A percentile compares a stretch with the other conserved stretches of the same genome.
Conservation (phyloP, 169 alveolate genomes). For the Eimeria maxima region DNA sequence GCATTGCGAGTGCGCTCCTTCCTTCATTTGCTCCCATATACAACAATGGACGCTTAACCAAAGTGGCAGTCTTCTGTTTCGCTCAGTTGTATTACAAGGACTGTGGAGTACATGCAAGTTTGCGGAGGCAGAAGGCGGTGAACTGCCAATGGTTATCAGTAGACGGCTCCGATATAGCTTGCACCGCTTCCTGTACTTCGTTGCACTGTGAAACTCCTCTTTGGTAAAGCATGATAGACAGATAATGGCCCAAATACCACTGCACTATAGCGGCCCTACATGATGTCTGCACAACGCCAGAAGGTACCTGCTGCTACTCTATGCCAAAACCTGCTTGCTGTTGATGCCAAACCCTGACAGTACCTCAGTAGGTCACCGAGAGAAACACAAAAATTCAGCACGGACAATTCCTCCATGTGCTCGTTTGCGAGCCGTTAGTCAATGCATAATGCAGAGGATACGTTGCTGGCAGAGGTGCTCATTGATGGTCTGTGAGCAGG, state of each 20-base stretch:
- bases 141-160: too few species aligned
- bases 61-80: neutral
- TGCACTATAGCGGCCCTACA: too few species aligned
- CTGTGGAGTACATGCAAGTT: too few species aligned
- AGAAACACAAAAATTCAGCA: neutral
- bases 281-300: too few species aligned
- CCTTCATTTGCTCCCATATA: neutral
- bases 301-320: neutral
- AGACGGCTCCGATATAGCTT: too few species aligned
- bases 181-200: too few species aligned
- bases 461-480: neutral
- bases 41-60: neutral
- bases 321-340: neutral
- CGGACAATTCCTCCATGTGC: neutral
- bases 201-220: neutral
- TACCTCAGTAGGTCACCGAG: neutral
- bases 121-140: too few species aligned
- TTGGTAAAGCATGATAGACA: neutral
- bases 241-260: too few species aligned
- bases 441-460: neutral
- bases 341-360: neutral
- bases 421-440: neutral
- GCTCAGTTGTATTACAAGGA: neutral
- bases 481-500: neutral
- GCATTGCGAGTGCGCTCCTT: neutral